A percentile compares a stretch with the other conserved stretches of the same genome.
Evolutionary conservation across 1,284 basidiomycete genomes (phyloP).

Genomic region (Stereum hirsutum): DNA sequence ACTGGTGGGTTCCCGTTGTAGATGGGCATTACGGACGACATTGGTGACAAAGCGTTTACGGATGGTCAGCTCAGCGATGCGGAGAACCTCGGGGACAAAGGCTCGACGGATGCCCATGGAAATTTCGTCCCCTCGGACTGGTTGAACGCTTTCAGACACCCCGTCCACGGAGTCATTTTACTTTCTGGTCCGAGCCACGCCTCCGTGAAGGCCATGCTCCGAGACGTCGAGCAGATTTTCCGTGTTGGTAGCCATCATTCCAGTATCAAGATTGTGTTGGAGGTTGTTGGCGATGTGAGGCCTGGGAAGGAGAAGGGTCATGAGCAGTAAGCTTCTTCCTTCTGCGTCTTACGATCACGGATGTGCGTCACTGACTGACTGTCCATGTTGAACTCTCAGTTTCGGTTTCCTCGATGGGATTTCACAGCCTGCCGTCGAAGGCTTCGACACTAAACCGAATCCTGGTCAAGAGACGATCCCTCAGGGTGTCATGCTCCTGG

Average conservation of each 20-base stretch:
- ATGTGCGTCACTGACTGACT: not conserved
- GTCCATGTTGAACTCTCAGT: not conserved
- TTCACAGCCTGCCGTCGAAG: not conserved
- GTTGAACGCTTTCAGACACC: not conserved
- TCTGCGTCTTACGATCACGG: not conserved
- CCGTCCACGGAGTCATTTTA: not conserved
- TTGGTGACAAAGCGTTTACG: not conserved
- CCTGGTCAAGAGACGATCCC: not conserved
- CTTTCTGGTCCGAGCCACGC: not conserved
- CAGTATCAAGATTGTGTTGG: not conserved
- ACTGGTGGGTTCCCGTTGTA: too few relatives aligned
- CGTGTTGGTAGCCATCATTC: not conserved
- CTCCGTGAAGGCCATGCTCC: not conserved
- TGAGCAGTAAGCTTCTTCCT: not conserved
- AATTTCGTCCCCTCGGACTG: not conserved
- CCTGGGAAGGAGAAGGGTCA: constrained; percentile 1
- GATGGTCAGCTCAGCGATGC: not conserved
- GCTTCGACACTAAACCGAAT: not conserved
- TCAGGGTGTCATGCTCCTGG: not conserved
- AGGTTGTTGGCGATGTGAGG: not conserved
- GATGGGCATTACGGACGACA: not conserved
- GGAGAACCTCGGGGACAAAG: not conserved
- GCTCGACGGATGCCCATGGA: not conserved
- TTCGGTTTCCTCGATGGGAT: not conserved
- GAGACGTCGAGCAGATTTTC: not conserved